Evolutionary conservation across 148 eudicot genomes (phyloP), one percentile per base, ranked within the genome.

Genomic region (Rhododendron mucronatum): DNA sequence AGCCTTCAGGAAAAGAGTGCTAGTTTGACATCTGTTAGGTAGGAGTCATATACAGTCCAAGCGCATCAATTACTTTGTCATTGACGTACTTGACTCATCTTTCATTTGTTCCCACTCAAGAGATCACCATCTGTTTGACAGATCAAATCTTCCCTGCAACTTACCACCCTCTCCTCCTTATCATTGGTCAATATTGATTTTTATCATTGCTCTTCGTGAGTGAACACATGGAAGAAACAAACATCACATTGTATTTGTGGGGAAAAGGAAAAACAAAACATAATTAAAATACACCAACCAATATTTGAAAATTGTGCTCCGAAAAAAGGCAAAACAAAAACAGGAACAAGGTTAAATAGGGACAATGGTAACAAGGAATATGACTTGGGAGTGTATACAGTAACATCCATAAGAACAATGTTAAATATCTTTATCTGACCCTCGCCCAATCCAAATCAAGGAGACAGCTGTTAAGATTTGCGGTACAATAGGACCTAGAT

Each of bases 21-120:
- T 77, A 88, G 89, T 86, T 90, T 97, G 90, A 90, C 90, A 89
- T 90, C 93, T 76, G 87, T 95, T 82, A 94, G 99, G 99, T 97
- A 84, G 69, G 89, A 21, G 78, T n/a, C 50, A 11, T 57, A 39
- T 76, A 59, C 59, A 67, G 71, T 83, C 53, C 26, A 12, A 73
- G 13, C 50, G 18, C 37, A 14, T 35, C 30, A 2, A 21, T 39
- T 35, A 39, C 20, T 75, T 75, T 37, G 79, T 39, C n/a, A 75
- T 8, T 20, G n/a, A 7, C 33, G 26, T 75, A 37, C 12, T 39
- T 75, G 1, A 74, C 78, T 74, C 78, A 37, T 74, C 41, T 75
- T 39, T 39, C 12, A 37, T 75, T 75, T 39, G n/a, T 18, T 35
- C 39, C 77, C 47, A 39, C 44, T 33, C 44, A 18, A 75, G n/a